Conservation (phyloP, 2,329 filamentous ascomycete genomes). For the Fonsecaea erecta region DNA sequence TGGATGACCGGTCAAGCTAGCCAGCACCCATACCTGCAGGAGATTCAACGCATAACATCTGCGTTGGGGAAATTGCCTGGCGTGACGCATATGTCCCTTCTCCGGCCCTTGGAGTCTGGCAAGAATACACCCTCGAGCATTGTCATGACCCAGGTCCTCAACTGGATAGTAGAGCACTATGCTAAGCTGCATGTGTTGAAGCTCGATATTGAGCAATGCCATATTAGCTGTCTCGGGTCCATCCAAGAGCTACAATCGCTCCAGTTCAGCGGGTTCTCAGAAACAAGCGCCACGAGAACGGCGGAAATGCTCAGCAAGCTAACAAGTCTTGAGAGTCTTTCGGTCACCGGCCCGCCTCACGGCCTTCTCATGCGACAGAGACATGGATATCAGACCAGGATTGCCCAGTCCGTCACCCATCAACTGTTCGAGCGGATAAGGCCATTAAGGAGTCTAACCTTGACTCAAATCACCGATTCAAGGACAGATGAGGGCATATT, state of each 20-base stretch:
- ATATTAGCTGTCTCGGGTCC: slow-evolving; percentile 14
- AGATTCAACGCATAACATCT: slow-evolving; percentile 25
- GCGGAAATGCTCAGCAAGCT: slow-evolving; percentile 18
- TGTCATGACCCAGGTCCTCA: slow-evolving; percentile 20
- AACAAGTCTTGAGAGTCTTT: slow-evolving; percentile 18
- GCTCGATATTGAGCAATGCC: slow-evolving; percentile 23
- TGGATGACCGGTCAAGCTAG: slow-evolving; percentile 3
- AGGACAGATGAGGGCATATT: neutral
- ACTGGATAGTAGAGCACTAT: slow-evolving; percentile 16
- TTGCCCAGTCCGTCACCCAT: slow-evolving; percentile 22
- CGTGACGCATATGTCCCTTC: slow-evolving; percentile 17
- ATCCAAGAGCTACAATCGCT: slow-evolving; percentile 12
- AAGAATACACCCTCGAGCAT: slow-evolving; percentile 19
- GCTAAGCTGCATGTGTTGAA: slow-evolving; percentile 13
- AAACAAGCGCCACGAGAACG: slow-evolving; percentile 10
- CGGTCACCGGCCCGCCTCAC: slow-evolving; percentile 16
- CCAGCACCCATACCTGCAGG: slow-evolving; percentile 27
- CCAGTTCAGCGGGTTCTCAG: slow-evolving; percentile 21
- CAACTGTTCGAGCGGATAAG: slow-evolving; percentile 20
- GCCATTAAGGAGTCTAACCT: slow-evolving; percentile 21
- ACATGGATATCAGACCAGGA: slow-evolving; percentile 19
- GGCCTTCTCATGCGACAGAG: slow-evolving; percentile 24
- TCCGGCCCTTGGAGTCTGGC: slow-evolving; percentile 5
- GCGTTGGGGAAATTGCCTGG: slow-evolving; percentile 20
- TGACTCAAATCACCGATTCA: slow-evolving; percentile 14